Evolutionary conservation across 306 rosid genomes (phyloP).

Genomic region (Rosa persica): DNA sequence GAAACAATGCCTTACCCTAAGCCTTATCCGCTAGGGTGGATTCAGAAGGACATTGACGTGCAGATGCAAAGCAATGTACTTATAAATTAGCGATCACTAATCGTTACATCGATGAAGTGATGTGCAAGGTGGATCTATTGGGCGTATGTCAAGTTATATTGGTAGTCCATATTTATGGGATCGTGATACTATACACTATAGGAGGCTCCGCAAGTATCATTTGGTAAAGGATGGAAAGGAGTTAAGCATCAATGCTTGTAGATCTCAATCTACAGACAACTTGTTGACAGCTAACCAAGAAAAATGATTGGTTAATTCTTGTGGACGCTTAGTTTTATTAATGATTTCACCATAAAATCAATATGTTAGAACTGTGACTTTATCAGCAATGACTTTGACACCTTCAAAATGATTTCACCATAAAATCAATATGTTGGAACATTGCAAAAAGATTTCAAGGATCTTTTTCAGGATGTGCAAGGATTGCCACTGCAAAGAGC

Average conservation of each 20-base stretch:
- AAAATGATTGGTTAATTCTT: neutral
- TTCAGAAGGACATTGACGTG: neutral
- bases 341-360: neutral
- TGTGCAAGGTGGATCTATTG: neutral
- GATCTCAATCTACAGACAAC: too few relatives aligned
- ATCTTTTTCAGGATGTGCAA: neutral
- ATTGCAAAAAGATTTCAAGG: neutral
- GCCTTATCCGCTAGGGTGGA: neutral
- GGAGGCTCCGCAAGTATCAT: neutral
- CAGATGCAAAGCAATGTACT: constrained; percentile 1
- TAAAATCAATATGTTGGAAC: too few relatives aligned
- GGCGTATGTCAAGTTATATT: neutral
- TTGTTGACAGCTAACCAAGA: too few relatives aligned
- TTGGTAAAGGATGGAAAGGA: too few relatives aligned
- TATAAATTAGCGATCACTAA: constrained; percentile 3
- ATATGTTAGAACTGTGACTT: neutral
- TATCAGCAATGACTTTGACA: neutral
- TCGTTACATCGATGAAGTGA: neutral
- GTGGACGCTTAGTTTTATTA: neutral
- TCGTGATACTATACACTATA: neutral
- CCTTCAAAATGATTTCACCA: neutral
- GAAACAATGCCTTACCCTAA: neutral
- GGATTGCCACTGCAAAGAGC: neutral
- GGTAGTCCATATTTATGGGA: neutral
- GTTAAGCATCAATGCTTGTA: too few relatives aligned